phyloP scores from a whole-genome alignment of 176 grass and related monocot genomes.

The Leersia perrieri region DNA sequence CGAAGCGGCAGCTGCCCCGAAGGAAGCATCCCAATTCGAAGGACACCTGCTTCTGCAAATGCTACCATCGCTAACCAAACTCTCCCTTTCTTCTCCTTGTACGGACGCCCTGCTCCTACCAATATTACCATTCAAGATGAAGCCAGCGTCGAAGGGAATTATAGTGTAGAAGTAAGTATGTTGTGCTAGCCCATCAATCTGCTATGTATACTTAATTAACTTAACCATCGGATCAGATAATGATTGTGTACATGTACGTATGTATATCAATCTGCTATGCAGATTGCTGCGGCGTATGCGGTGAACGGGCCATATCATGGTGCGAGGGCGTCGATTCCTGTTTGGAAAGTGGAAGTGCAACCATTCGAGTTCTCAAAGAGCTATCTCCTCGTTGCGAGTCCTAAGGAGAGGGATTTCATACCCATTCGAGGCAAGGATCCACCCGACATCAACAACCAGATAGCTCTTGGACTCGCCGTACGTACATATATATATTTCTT shows the following conservation, averaged over 20 bases:
- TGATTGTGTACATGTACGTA: no score
- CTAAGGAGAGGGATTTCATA: not conserved
- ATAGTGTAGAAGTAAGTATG: no score
- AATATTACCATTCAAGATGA: no score
- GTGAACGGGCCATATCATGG: not conserved
- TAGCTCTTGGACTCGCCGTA: not conserved
- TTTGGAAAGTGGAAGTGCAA: not conserved
- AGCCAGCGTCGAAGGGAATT: no score
- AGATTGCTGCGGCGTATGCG: not conserved
- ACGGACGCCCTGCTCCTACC: no score
- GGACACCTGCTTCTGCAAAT: no score
- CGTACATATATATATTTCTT: not conserved
- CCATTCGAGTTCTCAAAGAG: not conserved
- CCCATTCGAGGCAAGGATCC: not conserved
- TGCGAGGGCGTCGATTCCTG: not conserved
- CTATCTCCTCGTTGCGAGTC: conserved; percentile 11
- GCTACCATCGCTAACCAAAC: no score
- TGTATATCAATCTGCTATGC: not conserved
- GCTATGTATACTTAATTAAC: no score
- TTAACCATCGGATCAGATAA: no score
- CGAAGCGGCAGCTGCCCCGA: no score
- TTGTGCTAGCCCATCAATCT: not conserved
- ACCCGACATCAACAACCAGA: not conserved
- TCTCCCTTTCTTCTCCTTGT: no score
- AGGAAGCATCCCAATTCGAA: no score